Percentiles rank a stretch among this genome's conserved stretches.
Evolutionary conservation across 768 basidiomycete species (phyloP).

Genomic region (Termitomyces sp.): DNA sequence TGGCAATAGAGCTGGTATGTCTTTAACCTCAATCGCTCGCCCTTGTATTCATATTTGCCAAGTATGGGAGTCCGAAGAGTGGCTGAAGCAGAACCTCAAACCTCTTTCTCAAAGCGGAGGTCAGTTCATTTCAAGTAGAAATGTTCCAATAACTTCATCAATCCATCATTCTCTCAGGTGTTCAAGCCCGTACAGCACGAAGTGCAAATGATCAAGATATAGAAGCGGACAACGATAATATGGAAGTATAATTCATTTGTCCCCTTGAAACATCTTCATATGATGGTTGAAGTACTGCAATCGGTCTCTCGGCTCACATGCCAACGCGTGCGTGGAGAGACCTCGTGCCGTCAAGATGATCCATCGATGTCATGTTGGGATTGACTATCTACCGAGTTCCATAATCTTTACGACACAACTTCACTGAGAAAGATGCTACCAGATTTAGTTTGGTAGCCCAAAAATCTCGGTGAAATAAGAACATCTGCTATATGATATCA

Average conservation of each 20-base stretch:
- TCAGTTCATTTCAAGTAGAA: constrained; percentile 20
- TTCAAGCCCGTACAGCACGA: constrained; percentile 45
- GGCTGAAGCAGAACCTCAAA: constrained; percentile 79
- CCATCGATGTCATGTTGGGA: neutral
- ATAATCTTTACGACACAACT: neutral
- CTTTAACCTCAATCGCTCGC: neutral
- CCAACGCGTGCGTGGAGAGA: neutral
- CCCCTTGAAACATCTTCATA: constrained; percentile 2
- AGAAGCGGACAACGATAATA: constrained; percentile 40
- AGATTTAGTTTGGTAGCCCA: neutral
- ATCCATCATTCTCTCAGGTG: constrained; percentile 28
- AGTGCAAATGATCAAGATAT: constrained; percentile 18
- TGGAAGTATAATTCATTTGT: constrained; percentile 54
- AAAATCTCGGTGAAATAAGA: constrained; percentile 5
- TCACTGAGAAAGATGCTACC: neutral
- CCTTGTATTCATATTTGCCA: neutral
- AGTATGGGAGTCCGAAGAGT: constrained; percentile 98
- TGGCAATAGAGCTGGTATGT: constrained; percentile 74
- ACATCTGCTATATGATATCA: constrained; percentile 1
- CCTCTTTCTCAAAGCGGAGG: constrained; percentile 74
- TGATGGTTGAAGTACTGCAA: constrained; percentile 5
- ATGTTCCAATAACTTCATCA: constrained; percentile 1
- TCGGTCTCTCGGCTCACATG: constrained; percentile 8
- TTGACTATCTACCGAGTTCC: neutral
- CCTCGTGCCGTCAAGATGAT: neutral